Evolutionary conservation across 306 rosid genomes (phyloP).

Genomic region (Delonix regia): DNA sequence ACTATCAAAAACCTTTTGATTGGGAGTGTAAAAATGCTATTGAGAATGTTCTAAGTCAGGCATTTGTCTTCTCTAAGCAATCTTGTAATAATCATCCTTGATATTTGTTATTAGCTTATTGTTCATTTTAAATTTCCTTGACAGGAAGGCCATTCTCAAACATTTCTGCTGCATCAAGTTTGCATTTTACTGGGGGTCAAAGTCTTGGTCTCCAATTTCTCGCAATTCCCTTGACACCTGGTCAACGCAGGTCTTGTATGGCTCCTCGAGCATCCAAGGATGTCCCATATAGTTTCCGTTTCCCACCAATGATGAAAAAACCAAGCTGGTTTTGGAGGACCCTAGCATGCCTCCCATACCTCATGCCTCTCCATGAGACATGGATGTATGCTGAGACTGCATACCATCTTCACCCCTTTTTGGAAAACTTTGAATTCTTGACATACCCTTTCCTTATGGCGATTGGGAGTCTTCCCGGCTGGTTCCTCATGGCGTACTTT

Average conservation of each 20-base stretch:
- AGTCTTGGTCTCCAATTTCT: conserved; percentile 57
- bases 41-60: conserved; percentile 6
- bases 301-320: conserved; percentile 86
- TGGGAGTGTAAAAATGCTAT: not conserved
- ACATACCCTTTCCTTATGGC: conserved; percentile 87
- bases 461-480: conserved; percentile 79
- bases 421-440: conserved; percentile 58
- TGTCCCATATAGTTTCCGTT: conserved; percentile 75
- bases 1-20: not conserved
- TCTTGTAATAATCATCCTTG: conserved; percentile 2
- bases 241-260: conserved; percentile 34
- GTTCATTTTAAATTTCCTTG: conserved; percentile 21
- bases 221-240: conserved; percentile 57
- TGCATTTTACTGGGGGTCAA: conserved; percentile 56
- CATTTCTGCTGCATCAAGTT: conserved; percentile 60
- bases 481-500: conserved; percentile 96
- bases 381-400: conserved; percentile 99
- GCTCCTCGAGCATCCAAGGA: conserved; percentile 76
- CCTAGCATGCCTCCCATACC: conserved; percentile 88
- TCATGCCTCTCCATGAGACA: conserved; percentile 93
- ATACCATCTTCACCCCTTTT: conserved; percentile 75
- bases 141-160: conserved; percentile 54
- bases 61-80: not conserved
- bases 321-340: conserved; percentile 99
- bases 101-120: not conserved